phyloP scores from a whole-genome alignment of 2,329 filamentous ascomycete genomes.

The Penicillium corylophilum region DNA sequence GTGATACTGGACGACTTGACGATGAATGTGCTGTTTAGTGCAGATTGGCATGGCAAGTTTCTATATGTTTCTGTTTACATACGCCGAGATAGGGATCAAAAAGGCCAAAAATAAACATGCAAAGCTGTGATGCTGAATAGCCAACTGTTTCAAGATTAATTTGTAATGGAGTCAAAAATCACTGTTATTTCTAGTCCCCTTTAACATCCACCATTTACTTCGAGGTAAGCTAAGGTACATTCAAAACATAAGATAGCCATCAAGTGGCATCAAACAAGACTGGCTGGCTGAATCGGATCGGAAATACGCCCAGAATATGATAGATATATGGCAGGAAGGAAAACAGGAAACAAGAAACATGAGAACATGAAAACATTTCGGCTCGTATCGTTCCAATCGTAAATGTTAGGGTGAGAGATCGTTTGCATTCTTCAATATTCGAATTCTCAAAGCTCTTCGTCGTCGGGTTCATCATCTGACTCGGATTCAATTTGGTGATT shows the following conservation, averaged over 20 bases:
- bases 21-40: no score
- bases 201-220: no score
- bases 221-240: not conserved
- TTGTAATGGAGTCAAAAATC: no score
- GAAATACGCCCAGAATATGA: slow-evolving; percentile 4
- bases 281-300: slow-evolving; percentile 12
- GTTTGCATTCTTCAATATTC: not conserved
- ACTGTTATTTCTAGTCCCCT: no score
- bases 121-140: no score
- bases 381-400: slow-evolving; percentile 21
- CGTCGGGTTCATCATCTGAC: not conserved
- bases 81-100: no score
- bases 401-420: not conserved
- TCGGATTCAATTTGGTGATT: not conserved
- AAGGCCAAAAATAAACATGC: no score
- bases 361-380: slow-evolving; percentile 8
- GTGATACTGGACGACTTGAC: no score
- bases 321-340: not conserved
- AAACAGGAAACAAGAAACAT: not conserved
- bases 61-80: no score
- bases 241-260: not conserved
- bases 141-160: no score
- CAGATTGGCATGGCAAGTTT: no score
- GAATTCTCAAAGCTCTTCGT: not conserved
- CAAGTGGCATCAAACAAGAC: slow-evolving; percentile 6